Conservation (phyloP, 768 basidiomycete species). For the Lactarius sp. region DNA sequence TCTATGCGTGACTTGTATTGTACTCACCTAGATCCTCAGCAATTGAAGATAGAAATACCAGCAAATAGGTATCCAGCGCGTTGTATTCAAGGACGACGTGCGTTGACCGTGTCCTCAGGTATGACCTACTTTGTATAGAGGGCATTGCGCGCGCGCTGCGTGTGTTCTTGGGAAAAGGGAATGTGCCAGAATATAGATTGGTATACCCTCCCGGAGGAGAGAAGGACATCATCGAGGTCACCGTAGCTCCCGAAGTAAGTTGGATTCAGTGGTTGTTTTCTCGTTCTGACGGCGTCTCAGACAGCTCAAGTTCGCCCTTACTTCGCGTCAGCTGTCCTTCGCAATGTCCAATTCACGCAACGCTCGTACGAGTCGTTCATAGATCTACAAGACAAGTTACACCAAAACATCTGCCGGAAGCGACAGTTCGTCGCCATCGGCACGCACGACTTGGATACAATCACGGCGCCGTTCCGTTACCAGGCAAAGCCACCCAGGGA, state of each 20-base stretch:
- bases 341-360: conserved; percentile 84
- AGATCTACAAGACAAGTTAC: conserved; percentile 98
- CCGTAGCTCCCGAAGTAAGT: conserved; percentile 67
- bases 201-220: conserved; percentile 68
- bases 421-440: conserved; percentile 93
- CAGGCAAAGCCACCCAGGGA: conserved; percentile 75
- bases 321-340: conserved; percentile 87
- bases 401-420: conserved; percentile 89
- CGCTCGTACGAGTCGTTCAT: conserved; percentile 95
- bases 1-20: neutral
- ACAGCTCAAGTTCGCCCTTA: conserved; percentile 80
- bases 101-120: conserved; percentile 46
- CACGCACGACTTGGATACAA: conserved; percentile 92
- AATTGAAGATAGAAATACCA: conserved; percentile 98
- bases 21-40: conserved; percentile 42
- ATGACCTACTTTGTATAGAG: conserved; percentile 96
- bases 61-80: conserved; percentile 71
- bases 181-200: conserved; percentile 68
- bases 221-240: conserved; percentile 58
- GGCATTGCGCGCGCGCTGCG: conserved; percentile 85
- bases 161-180: conserved; percentile 69
- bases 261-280: neutral
- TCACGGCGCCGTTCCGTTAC: conserved; percentile 84
- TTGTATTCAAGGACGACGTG: neutral
- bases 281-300: conserved; percentile 36